Evolutionary conservation across 2,329 filamentous ascomycete species (phyloP), one percentile per base, ranked within the genome.

Genomic region (Helminthosporium solani): DNA sequence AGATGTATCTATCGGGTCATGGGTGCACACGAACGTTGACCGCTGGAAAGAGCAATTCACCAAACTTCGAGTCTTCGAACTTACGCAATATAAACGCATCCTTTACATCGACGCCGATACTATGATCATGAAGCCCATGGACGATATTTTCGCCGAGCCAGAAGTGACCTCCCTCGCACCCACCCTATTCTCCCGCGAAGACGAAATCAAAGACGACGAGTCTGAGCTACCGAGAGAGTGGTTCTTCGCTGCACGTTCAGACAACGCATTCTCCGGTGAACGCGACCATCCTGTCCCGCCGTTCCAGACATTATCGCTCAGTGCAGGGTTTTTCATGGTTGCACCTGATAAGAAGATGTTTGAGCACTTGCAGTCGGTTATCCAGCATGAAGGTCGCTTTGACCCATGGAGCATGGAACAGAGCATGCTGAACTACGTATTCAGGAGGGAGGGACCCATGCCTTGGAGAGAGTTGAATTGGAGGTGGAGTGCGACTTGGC

Each of bases 21-120:
- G 70, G 69, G 61, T 74, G 16, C 60, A 62, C 23, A 67, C 68
- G 0, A 66, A 66, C 5, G 62, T 70, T 5, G 56, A 61, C 2
- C 61, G 73, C 33, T 76, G 71, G 70, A 68, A 69, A 28, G 71
- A 76, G 45, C 65, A 70, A 45, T 73, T 75, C 53, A 70, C 67
- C 18, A 76, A 76, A 56, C 63, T 77, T 14, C 67, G 71, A 9
- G 50, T 75, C 5, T 68, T 75, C 34, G 60, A 73, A 44, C 61
- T 73, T 61, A 68, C 65, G 3, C 53, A 75, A 40, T 76, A 70
- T 54, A 62, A 70, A 9, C 64, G 70, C 4, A 51, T 76, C 20
- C 61, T 73, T n/a, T 75, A 73, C 53, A 57, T 76, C 49, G 74
- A 77, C 48, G 68, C 71, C 19, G 74, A 77, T 52, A 73, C 66